A percentile compares a stretch with the other conserved stretches of the same genome.
Evolutionary conservation across 2,329 filamentous ascomycete genomes (phyloP).

Genomic region (Aotearoamyces nothofagi): DNA sequence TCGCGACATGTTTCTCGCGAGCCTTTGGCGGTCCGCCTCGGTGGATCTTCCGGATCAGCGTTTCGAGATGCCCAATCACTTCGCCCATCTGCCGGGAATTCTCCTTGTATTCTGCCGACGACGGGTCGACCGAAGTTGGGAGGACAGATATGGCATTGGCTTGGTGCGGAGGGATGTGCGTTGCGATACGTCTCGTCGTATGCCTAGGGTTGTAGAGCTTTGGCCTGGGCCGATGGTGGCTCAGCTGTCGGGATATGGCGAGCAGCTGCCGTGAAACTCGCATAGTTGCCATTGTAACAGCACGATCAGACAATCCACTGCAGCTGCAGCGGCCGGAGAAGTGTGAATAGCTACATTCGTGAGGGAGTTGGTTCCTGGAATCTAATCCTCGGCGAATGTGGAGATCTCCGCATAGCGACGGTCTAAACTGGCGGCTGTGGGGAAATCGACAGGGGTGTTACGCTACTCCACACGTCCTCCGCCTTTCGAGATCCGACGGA

Average conservation of each 20-base stretch:
- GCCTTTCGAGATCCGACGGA: no score
- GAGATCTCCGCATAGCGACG: no score
- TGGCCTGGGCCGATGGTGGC: conserved; percentile 14
- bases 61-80: conserved; percentile 51
- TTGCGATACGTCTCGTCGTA: conserved; percentile 35
- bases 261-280: conserved; percentile 31
- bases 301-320: no score
- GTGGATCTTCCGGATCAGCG: conserved; percentile 56
- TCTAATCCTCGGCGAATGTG: no score
- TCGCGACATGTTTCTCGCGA: conserved; percentile 68
- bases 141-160: conserved; percentile 71
- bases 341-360: no score
- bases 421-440: no score
- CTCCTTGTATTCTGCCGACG: conserved; percentile 64
- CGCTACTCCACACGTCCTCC: no score
- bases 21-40: conserved; percentile 71
- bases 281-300: conserved; percentile 31
- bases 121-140: conserved; percentile 59
- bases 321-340: no score
- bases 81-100: conserved; percentile 68
- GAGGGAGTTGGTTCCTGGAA: no score
- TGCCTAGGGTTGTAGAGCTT: conserved; percentile 4
- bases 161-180: conserved; percentile 68
- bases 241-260: conserved; percentile 25
- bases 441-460: no score